Evolutionary conservation across 78 protist genomes (phyloP), one percentile per base, ranked within the genome.

Genomic region (Dictyostelium brefeldianum): DNA sequence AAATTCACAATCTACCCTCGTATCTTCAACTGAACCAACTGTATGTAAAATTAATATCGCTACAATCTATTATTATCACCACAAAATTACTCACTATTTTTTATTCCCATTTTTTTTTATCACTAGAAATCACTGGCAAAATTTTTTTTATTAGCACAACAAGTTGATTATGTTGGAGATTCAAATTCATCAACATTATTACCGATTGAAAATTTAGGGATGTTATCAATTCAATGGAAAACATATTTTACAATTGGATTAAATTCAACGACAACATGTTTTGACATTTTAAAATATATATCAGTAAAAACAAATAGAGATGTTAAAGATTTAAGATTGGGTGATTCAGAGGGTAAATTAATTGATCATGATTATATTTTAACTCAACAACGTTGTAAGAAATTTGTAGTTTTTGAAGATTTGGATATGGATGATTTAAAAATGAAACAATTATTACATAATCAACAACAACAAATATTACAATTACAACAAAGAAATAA

Each of bases 111-210:
- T 22, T 59, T 22, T 18, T 59, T 59, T 22, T 22, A 59, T 22
- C 6, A 62, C n/a, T 46, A 70, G 78, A 82, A 56, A 65, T 87
- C 93, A 50, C 77, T 87, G 20, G 93, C 93, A 77, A 87, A 87
- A 47, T 77, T 87, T 78, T 87, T 75, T 77, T 50, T 87, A 17
- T 77, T 74, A 59, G 93, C 93, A 51, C 93, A 87, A 50, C 93
- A 87, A 64, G 25, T 87, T 43, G 93, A 87, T 41, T 87, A 77
- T 87, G 93, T 59, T 46, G 84, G 93, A 1, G 56, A 31, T 51
- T 62, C 71, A 31, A 15, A 65, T 41, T 2, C 62, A 10, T 47
- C 47, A 11, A 31, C 69, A 31, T 20, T 78, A 36, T 62, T 87
- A 43, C 93, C 93, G 22, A 51, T 78, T 27, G 93, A 87, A 50